A percentile compares a stretch with the other conserved stretches of the same genome.
These are phyloP conservation scores for Verticillium longisporum DNA, from an alignment of 2,329 filamentous ascomycete species.

Conservation along the genomic window DNA sequence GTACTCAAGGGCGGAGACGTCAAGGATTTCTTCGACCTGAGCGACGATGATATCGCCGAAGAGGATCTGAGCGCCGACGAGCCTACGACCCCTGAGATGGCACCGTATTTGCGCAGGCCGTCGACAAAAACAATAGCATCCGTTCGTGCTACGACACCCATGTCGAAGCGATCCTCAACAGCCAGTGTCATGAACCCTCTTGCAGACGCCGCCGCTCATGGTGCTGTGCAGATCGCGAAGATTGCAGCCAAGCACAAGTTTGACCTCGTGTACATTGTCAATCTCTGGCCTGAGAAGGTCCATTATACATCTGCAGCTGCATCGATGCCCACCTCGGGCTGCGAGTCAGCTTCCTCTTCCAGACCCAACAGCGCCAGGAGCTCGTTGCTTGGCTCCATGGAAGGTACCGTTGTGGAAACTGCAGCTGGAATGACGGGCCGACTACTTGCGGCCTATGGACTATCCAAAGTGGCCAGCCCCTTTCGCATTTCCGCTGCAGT, in stretches of 20 bases:
- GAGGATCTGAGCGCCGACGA: conserved; percentile 10
- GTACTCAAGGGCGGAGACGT: conserved; percentile 18
- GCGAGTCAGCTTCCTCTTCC: conserved; percentile 8
- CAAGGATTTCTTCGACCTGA: conserved; percentile 16
- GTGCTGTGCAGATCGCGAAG: conserved; percentile 35
- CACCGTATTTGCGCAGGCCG: not conserved
- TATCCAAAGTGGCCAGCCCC: conserved; percentile 42
- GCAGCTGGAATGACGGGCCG: conserved; percentile 34
- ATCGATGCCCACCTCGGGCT: conserved; percentile 5
- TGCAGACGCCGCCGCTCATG: conserved; percentile 12
- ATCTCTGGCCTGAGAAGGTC: conserved; percentile 42
- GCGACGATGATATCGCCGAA: conserved; percentile 53
- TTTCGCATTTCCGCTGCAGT: conserved; percentile 43
- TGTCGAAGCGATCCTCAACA: conserved; percentile 6
- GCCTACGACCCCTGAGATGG: not conserved
- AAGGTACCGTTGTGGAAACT: conserved; percentile 7
- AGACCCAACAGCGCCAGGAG: conserved; percentile 5
- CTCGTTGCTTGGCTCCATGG: conserved; percentile 6
- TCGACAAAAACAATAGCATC: not conserved
- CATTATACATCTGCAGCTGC: not conserved
- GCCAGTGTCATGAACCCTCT: not conserved
- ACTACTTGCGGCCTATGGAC: conserved; percentile 47
- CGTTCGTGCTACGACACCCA: not conserved
- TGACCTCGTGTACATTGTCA: conserved; percentile 52
- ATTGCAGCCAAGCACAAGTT: conserved; percentile 51